Base-by-base conservation (phyloP, 2,329 filamentous ascomycete genomes). In the Botrytis squamosa region DNA sequence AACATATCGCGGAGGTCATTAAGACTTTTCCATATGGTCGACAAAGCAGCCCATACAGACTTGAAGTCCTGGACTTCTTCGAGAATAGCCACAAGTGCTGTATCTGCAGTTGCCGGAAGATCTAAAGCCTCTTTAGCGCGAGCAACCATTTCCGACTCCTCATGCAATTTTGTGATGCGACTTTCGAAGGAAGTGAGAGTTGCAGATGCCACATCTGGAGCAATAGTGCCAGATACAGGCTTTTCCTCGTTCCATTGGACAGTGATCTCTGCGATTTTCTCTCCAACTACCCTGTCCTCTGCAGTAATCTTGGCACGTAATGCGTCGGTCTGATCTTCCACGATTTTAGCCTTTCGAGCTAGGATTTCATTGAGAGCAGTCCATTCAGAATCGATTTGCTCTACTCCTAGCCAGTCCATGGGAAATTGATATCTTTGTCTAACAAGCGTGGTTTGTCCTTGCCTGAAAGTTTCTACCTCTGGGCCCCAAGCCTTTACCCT, bases 51-150 rank as follows among this genome's bases (percentile, higher is more conserved):
- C 96, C 96, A 99, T 16, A 99, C 96, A 33, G 95, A 98, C 84
- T 97, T 97, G 85, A 99, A 99, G 83, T 99, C 96, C 75, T 97
- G 94, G 3, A 99, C 94, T 84, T 99, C 96, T 81, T 98, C 95
- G 25, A 98, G 86, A 14, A 98, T 92, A 40, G 92, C 89, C n/a
- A 89, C 87, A 36, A 99, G 89, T n/a, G 92, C 90, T 70, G 92
- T 93, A 78, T 97, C 93, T 0, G 91, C 86, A 72, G 90, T 92
- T 4, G 92, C 88, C 5, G 95, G 93, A 60, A 99, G 88, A 81
- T 97, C 94, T 60, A 99, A 90, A 6, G 96, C 96, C 82, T 99
- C 96, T 83, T 98, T 99, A 4, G 97, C 97, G 82, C 94, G 97
- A 9, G 93, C 92, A 22, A 99, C 94, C 90, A 97, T 97, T 74